Conservation (phyloP, 495 filamentous ascomycete species). For the Oleoguttula mirabilis region DNA sequence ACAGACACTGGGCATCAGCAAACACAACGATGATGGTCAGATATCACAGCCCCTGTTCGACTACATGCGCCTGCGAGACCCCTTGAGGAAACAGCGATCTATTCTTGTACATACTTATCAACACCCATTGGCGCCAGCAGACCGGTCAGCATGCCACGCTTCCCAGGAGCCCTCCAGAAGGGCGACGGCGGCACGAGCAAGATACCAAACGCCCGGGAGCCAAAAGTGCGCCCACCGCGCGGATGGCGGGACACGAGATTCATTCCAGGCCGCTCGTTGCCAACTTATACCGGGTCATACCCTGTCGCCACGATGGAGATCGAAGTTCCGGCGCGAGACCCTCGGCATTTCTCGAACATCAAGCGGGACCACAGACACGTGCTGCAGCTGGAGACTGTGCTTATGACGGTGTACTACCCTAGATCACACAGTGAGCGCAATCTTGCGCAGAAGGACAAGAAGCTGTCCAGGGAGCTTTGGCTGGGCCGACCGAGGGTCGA, state of each 20-base stretch:
- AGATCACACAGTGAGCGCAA: constrained; percentile 10
- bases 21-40: too few species aligned
- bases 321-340: constrained; percentile 29
- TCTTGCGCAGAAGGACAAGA: not conserved
- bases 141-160: too few species aligned
- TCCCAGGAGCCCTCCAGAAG: constrained; percentile 3
- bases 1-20: too few species aligned
- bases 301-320: constrained; percentile 32
- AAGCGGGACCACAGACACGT: constrained; percentile 26
- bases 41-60: too few species aligned
- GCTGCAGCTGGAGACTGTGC: constrained; percentile 30
- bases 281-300: constrained; percentile 31
- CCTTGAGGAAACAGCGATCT: too few species aligned
- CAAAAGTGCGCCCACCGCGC: constrained; percentile 25
- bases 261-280: constrained; percentile 25
- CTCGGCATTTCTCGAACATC: constrained; percentile 30
- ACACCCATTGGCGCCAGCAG: too few species aligned
- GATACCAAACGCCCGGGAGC: constrained; percentile 19
- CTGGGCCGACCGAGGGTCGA: constrained; percentile 37
- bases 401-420: constrained; percentile 33
- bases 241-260: constrained; percentile 24
- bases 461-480: constrained; percentile 41
- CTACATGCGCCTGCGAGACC: too few species aligned
- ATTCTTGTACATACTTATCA: too few species aligned
- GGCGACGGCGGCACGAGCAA: constrained; percentile 2